These are phyloP conservation scores for Closterium sp. DNA, from an alignment of 139 green algal genomes.

Conservation along the genomic window DNA sequence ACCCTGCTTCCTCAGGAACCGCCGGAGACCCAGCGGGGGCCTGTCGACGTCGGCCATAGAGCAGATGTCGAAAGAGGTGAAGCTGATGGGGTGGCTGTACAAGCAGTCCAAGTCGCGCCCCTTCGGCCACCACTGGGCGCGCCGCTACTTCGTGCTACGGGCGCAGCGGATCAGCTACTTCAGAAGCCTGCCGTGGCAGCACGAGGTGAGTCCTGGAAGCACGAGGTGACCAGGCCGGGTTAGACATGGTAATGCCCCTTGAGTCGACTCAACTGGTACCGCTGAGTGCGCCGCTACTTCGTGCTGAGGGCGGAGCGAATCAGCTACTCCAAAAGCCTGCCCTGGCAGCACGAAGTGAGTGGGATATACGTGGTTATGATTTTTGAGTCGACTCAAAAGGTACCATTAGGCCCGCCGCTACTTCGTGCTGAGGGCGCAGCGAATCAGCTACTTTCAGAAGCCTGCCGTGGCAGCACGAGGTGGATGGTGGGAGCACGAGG, in stretches of 20 bases:
- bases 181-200: background rate
- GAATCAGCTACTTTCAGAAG: background rate
- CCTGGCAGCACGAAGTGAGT: background rate
- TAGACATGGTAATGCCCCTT: no score
- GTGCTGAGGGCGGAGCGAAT: background rate
- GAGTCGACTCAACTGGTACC: no score
- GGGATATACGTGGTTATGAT: background rate
- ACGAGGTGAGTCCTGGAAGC: constrained; percentile 1
- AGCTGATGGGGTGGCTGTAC: constrained; percentile 11
- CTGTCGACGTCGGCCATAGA: background rate
- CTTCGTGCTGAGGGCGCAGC: background rate
- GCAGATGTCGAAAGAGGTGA: background rate
- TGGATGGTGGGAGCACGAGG: background rate
- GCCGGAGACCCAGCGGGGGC: background rate
- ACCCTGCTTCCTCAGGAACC: background rate
- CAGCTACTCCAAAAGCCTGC: background rate
- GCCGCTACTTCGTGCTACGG: background rate
- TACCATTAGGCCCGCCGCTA: no score
- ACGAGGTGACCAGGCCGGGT: no score
- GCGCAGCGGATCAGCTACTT: background rate
- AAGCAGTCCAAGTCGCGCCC: constrained; percentile 1
- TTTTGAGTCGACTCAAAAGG: background rate
- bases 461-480: background rate
- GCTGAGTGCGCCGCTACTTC: no score
- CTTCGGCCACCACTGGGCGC: background rate